These are phyloP conservation scores for Discostella stelligeroides DNA, from an alignment of 108 stramenopile genomes.

Conservation along the genomic window DNA sequence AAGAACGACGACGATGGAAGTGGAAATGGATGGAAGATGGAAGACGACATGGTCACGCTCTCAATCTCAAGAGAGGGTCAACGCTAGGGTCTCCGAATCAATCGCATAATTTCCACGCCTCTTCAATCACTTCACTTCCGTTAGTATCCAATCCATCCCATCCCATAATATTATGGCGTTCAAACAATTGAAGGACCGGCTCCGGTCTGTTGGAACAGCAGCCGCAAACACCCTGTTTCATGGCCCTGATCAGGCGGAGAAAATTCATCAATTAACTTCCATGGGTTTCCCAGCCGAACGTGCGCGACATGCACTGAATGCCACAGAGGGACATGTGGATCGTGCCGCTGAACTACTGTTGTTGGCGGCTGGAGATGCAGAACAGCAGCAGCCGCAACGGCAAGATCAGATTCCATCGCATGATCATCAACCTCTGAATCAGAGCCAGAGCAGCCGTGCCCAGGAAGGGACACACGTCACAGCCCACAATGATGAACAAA, in stretches of 20 bases:
- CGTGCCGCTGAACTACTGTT: conserved; percentile 71
- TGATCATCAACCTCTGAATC: not conserved
- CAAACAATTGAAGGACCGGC: conserved; percentile 52
- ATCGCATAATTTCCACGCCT: no score
- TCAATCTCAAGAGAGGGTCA: no score
- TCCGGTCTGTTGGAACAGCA: conserved; percentile 40
- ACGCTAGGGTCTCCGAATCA: no score
- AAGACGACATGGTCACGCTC: no score
- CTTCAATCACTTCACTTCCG: not conserved
- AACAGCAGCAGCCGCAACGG: conserved; percentile 1
- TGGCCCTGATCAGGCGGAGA: conserved; percentile 26
- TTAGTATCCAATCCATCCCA: no score
- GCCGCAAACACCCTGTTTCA: conserved; percentile 27
- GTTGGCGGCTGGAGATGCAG: conserved; percentile 17
- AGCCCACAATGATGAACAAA: conserved; percentile 47
- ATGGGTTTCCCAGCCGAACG: conserved; percentile 76
- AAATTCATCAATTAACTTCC: conserved; percentile 47
- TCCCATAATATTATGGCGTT: conserved; percentile 36
- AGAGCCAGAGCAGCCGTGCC: not conserved
- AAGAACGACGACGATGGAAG: not conserved
- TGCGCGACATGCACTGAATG: conserved; percentile 62
- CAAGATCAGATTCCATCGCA: conserved; percentile 1
- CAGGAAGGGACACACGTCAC: conserved; percentile 26
- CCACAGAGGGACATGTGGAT: conserved; percentile 66
- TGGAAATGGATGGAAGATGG: no score